Conservation (phyloP, 257 asterid species). For the Nicotiana knightiana region DNA sequence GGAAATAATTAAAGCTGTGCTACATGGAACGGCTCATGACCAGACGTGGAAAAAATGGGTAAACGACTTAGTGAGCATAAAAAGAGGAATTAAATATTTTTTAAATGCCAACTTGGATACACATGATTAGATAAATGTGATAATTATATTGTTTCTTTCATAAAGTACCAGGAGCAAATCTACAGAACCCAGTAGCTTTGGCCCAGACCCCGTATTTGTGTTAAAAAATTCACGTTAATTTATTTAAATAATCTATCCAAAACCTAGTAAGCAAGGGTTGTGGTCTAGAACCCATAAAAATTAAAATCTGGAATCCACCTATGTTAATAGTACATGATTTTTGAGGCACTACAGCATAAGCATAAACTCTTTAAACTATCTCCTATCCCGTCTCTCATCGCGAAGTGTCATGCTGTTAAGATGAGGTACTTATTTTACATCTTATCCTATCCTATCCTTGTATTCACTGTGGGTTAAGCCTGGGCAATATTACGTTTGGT, state of each 20-base stretch:
- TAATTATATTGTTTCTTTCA: not conserved
- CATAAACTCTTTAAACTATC: not conserved
- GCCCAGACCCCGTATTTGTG: too few relatives aligned
- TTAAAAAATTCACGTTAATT: too few relatives aligned
- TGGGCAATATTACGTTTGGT: not conserved
- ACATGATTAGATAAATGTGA: not conserved
- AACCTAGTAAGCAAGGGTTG: too few relatives aligned
- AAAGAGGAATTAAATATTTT: not conserved
- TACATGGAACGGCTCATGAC: not conserved
- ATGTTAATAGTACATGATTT: not conserved
- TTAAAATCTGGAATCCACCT: not conserved
- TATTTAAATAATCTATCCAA: too few relatives aligned
- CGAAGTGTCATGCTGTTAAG: not conserved
- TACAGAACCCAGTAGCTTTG: too few relatives aligned
- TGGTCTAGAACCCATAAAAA: too few relatives aligned
- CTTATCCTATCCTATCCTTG: not conserved
- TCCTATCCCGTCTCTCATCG: not conserved
- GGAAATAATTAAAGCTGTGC: not conserved
- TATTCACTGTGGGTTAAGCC: not conserved
- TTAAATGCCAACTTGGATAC: not conserved
- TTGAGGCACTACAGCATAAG: not conserved
- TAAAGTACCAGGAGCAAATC: too few relatives aligned
- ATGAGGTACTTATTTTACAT: not conserved
- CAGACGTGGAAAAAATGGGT: not conserved
- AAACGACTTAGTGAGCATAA: not conserved